Evolutionary conservation across 257 asterid genomes (phyloP).

Genomic region (Solanum arcanum): DNA sequence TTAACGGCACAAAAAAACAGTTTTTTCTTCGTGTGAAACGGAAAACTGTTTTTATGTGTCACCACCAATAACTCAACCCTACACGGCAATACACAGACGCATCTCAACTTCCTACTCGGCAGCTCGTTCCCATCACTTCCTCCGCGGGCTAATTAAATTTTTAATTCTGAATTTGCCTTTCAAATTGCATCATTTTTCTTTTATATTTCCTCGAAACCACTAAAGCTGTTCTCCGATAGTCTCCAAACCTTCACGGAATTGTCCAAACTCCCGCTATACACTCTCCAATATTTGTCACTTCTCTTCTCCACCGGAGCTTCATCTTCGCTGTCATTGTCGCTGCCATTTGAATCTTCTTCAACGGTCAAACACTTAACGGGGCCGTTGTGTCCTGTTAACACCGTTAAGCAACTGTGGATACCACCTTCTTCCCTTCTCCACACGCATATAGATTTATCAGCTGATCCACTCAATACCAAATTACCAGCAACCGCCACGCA

Average conservation of each 20-base stretch:
- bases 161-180: neutral
- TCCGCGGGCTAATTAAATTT: neutral
- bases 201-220: neutral
- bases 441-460: constrained; percentile 76
- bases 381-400: constrained; percentile 66
- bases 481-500: constrained; percentile 60
- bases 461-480: constrained; percentile 75
- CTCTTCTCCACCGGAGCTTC: neutral
- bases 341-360: constrained; percentile 15
- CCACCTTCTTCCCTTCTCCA: constrained; percentile 83
- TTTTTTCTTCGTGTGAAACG: neutral
- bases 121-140: neutral
- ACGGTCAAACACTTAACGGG: constrained; percentile 89
- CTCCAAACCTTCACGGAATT: constrained; percentile 11
- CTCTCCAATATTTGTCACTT: neutral
- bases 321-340: neutral
- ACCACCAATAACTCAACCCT: neutral
- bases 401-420: constrained; percentile 46
- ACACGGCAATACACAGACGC: neutral
- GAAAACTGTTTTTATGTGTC: neutral
- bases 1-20: neutral
- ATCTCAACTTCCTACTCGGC: neutral
- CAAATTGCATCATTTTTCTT: neutral
- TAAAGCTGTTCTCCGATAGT: neutral
- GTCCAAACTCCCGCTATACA: constrained; percentile 13